Evolutionary conservation across 2,329 filamentous ascomycete species (phyloP), one percentile per base, ranked within the genome.

Genomic region (Fusarium devonianum): DNA sequence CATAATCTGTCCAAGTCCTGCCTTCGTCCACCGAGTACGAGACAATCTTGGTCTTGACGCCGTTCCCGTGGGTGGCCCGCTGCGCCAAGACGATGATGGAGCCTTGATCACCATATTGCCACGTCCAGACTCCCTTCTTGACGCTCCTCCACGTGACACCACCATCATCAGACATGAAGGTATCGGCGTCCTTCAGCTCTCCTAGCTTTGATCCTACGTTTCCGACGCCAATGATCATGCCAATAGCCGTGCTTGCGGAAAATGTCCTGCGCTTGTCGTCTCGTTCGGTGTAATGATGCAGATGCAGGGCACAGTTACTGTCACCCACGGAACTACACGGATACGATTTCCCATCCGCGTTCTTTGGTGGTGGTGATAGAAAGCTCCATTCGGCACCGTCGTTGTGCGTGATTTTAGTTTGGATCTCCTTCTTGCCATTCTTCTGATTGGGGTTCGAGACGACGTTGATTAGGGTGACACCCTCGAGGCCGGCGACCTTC

Each of bases 261-360:
- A 90, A 97, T 0, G 90, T 96, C 69, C 93, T 89, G 35, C 86
- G 78, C 64, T 86, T 87, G 68, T 97, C 90, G 22, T 75, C 76
- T 55, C 94, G 86, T 72, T 99, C 94, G 0, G 95, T 97, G 73
- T 96, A 99, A 46, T 93, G 90, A 69, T 99, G 95, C 26, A 99
- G 80, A 71, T 99, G 92, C 46, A 99, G 79, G 4, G 90, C 88
- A 69, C 95, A 99, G 45, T 86, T 82, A 14, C 85, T 78, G 34
- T 73, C 78, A 66, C 86, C 83, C 28, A 77, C 75, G 17, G 74
- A 74, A 52, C 76, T 80, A 75, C 94, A 97, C 10, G 76, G 71
- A 66, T 88, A 95, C 2, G 77, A 70, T 62, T 93, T 89, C 60
- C 84, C 85, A 21, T 94, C 84, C 1, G 82, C 77, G 62, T 93